Evolutionary conservation across 2,329 filamentous ascomycete genomes (phyloP).

Genomic region (Phyllosticta citriasiana): DNA sequence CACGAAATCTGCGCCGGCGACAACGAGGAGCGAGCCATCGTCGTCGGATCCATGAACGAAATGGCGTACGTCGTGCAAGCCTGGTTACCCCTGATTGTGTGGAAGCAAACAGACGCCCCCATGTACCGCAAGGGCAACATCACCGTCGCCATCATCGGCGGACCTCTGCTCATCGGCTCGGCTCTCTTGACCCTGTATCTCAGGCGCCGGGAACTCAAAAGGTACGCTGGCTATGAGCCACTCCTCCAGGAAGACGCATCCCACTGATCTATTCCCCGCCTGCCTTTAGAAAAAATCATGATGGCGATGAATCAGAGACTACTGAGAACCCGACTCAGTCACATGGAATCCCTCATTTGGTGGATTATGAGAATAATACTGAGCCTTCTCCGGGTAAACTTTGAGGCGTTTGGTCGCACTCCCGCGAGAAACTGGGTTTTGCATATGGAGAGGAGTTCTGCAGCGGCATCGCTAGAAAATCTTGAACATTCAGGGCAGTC

Average conservation of each 20-base stretch:
- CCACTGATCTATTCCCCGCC: not conserved
- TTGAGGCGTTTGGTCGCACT: not conserved
- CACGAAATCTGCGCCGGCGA: constrained; percentile 46
- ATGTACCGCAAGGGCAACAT: constrained; percentile 52
- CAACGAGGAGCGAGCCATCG: constrained; percentile 57
- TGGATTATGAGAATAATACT: not conserved
- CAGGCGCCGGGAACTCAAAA: constrained; percentile 26
- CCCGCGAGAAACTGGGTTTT: not conserved
- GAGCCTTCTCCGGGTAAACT: not conserved
- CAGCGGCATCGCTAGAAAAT: not conserved
- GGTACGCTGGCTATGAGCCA: not conserved
- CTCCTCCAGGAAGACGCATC: not conserved
- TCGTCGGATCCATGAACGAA: constrained; percentile 57
- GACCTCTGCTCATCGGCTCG: constrained; percentile 39
- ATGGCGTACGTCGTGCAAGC: constrained; percentile 61
- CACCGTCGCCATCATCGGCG: constrained; percentile 42
- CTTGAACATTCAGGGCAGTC: not conserved
- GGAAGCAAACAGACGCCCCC: constrained; percentile 55
- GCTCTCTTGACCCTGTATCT: constrained; percentile 37
- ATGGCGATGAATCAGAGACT: not conserved
- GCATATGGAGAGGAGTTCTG: not conserved
- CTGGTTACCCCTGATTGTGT: constrained; percentile 57
- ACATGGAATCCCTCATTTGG: not conserved
- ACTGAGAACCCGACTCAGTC: not conserved
- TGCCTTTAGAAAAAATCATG: not conserved